phyloP scores from a whole-genome alignment of 129 eudicot genomes.

The Lonicera japonica region DNA sequence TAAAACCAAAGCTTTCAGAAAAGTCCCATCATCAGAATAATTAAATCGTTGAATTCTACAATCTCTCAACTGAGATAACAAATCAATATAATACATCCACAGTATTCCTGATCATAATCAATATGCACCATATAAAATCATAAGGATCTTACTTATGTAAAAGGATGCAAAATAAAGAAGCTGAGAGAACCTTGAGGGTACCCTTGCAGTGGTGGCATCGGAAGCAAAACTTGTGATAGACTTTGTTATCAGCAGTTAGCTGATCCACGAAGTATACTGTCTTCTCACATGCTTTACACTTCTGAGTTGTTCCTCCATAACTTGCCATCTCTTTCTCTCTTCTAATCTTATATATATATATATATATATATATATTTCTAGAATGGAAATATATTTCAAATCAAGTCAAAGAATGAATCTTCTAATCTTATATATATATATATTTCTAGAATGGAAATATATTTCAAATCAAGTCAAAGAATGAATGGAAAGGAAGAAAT shows the following conservation, averaged over 20 bases:
- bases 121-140: background rate
- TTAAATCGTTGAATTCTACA: too few species aligned
- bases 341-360: too few species aligned
- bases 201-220: slow-evolving; percentile 98
- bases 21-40: too few species aligned
- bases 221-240: slow-evolving; percentile 84
- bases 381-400: too few species aligned
- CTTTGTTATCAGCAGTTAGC: slow-evolving; percentile 75
- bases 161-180: background rate
- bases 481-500: too few species aligned
- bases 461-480: too few species aligned
- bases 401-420: too few species aligned
- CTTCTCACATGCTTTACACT: slow-evolving; percentile 95
- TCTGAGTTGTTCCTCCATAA: slow-evolving; percentile 84
- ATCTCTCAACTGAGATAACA: background rate
- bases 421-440: too few species aligned
- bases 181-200: slow-evolving; percentile 70
- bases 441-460: too few species aligned
- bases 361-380: too few species aligned
- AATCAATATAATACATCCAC: background rate
- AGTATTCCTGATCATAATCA: background rate
- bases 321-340: slow-evolving; percentile 36
- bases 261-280: slow-evolving; percentile 93
- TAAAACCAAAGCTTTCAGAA: too few species aligned
- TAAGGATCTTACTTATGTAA: background rate